phyloP scores from a whole-genome alignment of 208 protist species.

The Tetramitus jugosus region DNA sequence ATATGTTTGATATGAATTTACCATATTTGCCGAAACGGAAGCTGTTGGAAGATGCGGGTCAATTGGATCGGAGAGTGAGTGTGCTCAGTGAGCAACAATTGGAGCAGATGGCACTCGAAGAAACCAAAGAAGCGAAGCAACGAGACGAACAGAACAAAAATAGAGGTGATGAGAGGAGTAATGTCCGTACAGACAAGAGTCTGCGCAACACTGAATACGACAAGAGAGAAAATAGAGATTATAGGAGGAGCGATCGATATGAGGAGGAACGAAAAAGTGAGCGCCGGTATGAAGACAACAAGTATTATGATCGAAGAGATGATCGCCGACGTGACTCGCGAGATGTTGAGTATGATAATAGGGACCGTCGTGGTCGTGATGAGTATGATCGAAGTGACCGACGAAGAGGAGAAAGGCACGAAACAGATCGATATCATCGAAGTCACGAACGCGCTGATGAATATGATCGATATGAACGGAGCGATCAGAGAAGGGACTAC shows the following conservation, averaged over 20 bases:
- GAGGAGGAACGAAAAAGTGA: neutral
- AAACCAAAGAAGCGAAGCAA: neutral
- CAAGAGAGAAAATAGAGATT: neutral
- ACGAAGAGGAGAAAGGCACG: too few relatives aligned
- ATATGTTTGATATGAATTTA: slow-evolving; percentile 53
- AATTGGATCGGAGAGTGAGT: neutral
- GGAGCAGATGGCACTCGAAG: neutral
- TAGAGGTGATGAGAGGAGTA: neutral
- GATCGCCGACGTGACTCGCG: too few relatives aligned
- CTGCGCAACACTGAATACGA: too few relatives aligned
- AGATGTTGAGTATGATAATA: too few relatives aligned
- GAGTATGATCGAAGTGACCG: neutral
- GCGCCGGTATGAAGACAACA: too few relatives aligned
- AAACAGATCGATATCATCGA: too few relatives aligned
- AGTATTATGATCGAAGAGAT: too few relatives aligned
- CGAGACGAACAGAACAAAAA: neutral
- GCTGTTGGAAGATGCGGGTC: slow-evolving; percentile 18
- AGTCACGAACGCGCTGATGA: too few relatives aligned
- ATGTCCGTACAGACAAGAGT: too few relatives aligned
- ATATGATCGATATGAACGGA: too few relatives aligned
- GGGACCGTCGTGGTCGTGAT: neutral
- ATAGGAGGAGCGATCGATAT: neutral
- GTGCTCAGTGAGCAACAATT: neutral
- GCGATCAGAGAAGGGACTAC: neutral
- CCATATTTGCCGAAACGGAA: slow-evolving; percentile 42